Evolutionary conservation across 2,329 filamentous ascomycete species (phyloP), one percentile per base, ranked within the genome.

Genomic region (Cladosporium sp.): DNA sequence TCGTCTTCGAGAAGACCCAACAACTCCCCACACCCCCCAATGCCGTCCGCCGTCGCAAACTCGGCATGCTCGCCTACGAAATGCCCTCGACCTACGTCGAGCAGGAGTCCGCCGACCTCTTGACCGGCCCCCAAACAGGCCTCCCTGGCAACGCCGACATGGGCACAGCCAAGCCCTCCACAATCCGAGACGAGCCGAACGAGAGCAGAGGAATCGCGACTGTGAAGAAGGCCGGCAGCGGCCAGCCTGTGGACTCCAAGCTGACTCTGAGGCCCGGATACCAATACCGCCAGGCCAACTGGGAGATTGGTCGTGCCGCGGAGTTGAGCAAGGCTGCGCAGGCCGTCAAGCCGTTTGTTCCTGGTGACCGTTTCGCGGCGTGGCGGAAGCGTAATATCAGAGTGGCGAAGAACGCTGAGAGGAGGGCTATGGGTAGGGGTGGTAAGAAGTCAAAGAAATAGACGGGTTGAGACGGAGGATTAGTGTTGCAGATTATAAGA

Each of bases 1-100:
- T 98, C 16, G 86, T 87, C 29, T 91, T 95, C 69, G 79, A 91
- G 67, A 88, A 89, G 65, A 76, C 83, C 13, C 88, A 94, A 62
- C 82, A 76, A 27, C 80, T 98, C 1, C 93, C 93, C 0, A 83
- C 86, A 63, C 84, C 88, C 1, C 72, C 70, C 20, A 85, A 92
- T 65, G 85, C 85, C 3, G 81, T 86, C 55, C 82, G 88, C 50
- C 80, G 84, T 62, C 80, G 93, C 58, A 79, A 82, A 46, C 77
- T 98, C 53, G 86, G 86, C 60, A 85, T 94, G 79, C 74, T 84
- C 4, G 79, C 77, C 25, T 73, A 77, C 16, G 59, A 63, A 13
- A 64, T 65, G 55, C 57, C 65, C 12, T 49, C 55, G 3, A 55
- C 54, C 7, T 55, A 51, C 22, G 19, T 33, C 20, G 36, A 54